Evolutionary conservation across 2,329 filamentous ascomycete species (phyloP).

Genomic region (Trichoderma cornu-damae): DNA sequence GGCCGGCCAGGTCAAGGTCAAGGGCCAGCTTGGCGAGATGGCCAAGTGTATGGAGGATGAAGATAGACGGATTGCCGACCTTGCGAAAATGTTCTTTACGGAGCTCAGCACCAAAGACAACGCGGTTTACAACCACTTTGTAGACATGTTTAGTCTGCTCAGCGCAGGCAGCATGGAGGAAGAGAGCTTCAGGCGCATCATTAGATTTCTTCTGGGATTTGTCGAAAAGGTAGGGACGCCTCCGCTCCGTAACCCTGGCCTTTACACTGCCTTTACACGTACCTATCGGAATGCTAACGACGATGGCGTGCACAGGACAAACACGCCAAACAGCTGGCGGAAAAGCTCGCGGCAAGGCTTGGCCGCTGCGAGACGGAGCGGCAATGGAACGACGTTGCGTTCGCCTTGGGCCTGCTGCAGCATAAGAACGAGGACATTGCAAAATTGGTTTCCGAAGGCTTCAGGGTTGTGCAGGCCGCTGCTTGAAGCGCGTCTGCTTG

Average conservation of each 20-base stretch:
- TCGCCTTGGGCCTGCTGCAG: slow-evolving; percentile 79
- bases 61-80: slow-evolving; percentile 89
- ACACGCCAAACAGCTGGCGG: slow-evolving; percentile 88
- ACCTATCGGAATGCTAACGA: background rate
- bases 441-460: slow-evolving; percentile 70
- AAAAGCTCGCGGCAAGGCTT: slow-evolving; percentile 85
- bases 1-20: slow-evolving; percentile 97
- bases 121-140: slow-evolving; percentile 98
- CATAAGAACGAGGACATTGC: slow-evolving; percentile 90
- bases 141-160: slow-evolving; percentile 95
- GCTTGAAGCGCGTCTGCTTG: slow-evolving; percentile 49
- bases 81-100: slow-evolving; percentile 97
- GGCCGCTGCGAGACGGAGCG: slow-evolving; percentile 83
- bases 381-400: slow-evolving; percentile 97
- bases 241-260: background rate
- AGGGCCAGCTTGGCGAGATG: slow-evolving; percentile 97
- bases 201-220: slow-evolving; percentile 91
- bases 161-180: slow-evolving; percentile 81
- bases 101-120: slow-evolving; percentile 98
- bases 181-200: slow-evolving; percentile 76
- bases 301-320: slow-evolving; percentile 64
- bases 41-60: slow-evolving; percentile 95
- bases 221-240: slow-evolving; percentile 77
- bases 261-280: background rate
- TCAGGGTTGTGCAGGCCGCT: slow-evolving; percentile 61